Base-by-base conservation (phyloP, 139 green algal species). In the Volvox africanus region DNA sequence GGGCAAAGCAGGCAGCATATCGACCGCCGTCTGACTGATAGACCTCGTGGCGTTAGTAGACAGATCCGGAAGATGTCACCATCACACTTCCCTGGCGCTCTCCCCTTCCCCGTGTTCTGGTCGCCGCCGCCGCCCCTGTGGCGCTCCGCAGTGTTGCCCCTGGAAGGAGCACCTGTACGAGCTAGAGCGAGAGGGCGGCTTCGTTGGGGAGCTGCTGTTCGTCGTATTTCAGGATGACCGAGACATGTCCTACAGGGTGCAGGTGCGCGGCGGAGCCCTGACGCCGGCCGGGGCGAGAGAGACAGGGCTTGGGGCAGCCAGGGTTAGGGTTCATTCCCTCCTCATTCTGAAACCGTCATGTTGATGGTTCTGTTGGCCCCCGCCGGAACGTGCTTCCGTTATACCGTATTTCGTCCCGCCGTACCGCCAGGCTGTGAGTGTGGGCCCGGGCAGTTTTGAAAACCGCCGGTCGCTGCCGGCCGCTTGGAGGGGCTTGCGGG, bases 141-240 rank as follows among this genome's bases (percentile, higher is more conserved):
- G n/a, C n/a, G 2, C 24, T 24, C 80, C 35, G 20, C 86, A 90
- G 86, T 83, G 62, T 68, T 97, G 95, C 81, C 98, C 99, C 44
- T 99, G 98, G 98, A 99, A 99, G 94, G 96, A 98, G 77, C 98
- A 99, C 92, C 92, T 99, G 92, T 98, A 97, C 89, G 91, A 97
- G 61, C 93, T 99, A 26, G 98, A 99, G 95, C 88, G 96, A 85
- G 98, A 99, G 96, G 78, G 96, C 62, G 94, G 91, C 14, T 87
- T 98, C 0, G 69, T 87, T 28, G 89, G 90, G 6, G 21, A 93
- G 22, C 76, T 97, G 62, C 78, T 93, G 26, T 97, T 93, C 67
- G 93, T 89, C 30, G 22, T 97, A 55, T 98, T 97, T 88, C 91
- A 98, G 93, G 97, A 99, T 89, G 95, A 97, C 9, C 93, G 96